Percentiles rank a stretch among this genome's conserved stretches.
phyloP scores from a whole-genome alignment of 1,284 basidiomycete species.

The Rhodotorula sp. region DNA sequence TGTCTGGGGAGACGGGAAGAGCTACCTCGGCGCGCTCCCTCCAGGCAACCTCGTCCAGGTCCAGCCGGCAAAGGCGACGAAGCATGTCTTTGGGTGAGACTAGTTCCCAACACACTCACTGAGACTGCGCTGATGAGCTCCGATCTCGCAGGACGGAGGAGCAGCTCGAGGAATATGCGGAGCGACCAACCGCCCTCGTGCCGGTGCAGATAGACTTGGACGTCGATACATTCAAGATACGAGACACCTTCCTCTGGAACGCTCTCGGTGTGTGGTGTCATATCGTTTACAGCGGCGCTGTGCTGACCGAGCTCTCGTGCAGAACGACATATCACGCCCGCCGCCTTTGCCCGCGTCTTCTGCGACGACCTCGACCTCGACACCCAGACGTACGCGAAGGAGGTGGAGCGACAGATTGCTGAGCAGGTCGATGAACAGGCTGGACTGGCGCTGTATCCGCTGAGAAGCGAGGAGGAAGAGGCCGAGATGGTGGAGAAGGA shows the following conservation, averaged over 20 bases:
- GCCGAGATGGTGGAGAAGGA: conserved; percentile 61
- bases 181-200: conserved; percentile 58
- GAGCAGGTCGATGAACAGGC: conserved; percentile 87
- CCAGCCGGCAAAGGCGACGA: conserved; percentile 60
- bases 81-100: conserved; percentile 68
- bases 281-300: no score
- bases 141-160: conserved; percentile 60
- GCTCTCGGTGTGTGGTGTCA: conserved; percentile 64
- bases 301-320: not conserved
- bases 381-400: conserved; percentile 67
- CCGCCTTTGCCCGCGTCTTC: conserved; percentile 78
- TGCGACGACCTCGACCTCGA: conserved; percentile 79
- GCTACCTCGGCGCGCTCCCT: conserved; percentile 81
- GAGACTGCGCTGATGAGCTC: not conserved
- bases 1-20: conserved; percentile 68
- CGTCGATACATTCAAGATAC: conserved; percentile 83
- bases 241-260: conserved; percentile 98
- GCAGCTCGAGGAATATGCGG: conserved; percentile 64
- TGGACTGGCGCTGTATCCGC: conserved; percentile 66
- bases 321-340: conserved; percentile 70
- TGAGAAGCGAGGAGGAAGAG: conserved; percentile 38
- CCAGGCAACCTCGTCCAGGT: conserved; percentile 74
- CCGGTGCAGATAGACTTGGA: conserved; percentile 95
- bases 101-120: not conserved
- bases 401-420: conserved; percentile 79